Percentiles rank a stretch among this genome's conserved stretches.
phyloP scores from a whole-genome alignment of 106 monocot genomes.

The Gastrodia elata region DNA sequence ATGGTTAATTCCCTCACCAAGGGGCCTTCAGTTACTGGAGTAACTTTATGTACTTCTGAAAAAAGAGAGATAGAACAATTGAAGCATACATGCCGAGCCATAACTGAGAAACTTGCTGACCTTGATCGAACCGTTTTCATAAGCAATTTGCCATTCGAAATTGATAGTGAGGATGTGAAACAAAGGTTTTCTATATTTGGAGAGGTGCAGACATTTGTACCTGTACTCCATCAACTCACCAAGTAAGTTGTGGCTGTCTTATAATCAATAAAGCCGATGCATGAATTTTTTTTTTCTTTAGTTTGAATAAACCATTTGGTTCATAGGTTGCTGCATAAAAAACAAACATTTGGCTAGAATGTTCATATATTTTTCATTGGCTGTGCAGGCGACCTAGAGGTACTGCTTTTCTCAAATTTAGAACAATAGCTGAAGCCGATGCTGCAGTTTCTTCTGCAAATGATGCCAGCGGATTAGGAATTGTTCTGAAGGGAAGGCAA shows the following conservation, averaged over 20 bases:
- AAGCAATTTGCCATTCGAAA: slow-evolving; percentile 91
- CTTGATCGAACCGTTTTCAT: slow-evolving; percentile 80
- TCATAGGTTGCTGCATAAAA: background rate
- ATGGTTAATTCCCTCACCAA: slow-evolving; percentile 15
- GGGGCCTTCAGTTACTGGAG: slow-evolving; percentile 14
- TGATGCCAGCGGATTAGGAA: slow-evolving; percentile 66
- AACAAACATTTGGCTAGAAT: background rate
- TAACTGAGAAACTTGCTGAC: slow-evolving; percentile 25
- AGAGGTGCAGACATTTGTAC: slow-evolving; percentile 54
- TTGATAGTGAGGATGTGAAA: slow-evolving; percentile 68
- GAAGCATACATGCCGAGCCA: slow-evolving; percentile 14
- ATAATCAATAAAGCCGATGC: background rate
- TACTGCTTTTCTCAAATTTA: slow-evolving; percentile 79
- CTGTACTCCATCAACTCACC: slow-evolving; percentile 80
- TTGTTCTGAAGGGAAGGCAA: slow-evolving; percentile 65
- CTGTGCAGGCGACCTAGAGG: slow-evolving; percentile 69
- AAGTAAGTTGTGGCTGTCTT: slow-evolving; percentile 44
- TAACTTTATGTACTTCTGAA: background rate
- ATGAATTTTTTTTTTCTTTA: background rate
- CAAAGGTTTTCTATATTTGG: slow-evolving; percentile 82
- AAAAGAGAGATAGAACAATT: slow-evolving; percentile 11
- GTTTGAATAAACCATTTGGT: background rate
- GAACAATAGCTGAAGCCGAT: slow-evolving; percentile 37
- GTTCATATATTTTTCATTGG: background rate
- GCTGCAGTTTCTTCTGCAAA: slow-evolving; percentile 73